phyloP scores from a whole-genome alignment of 2,329 filamentous ascomycete genomes.

The Trichophyton benhamiae region DNA sequence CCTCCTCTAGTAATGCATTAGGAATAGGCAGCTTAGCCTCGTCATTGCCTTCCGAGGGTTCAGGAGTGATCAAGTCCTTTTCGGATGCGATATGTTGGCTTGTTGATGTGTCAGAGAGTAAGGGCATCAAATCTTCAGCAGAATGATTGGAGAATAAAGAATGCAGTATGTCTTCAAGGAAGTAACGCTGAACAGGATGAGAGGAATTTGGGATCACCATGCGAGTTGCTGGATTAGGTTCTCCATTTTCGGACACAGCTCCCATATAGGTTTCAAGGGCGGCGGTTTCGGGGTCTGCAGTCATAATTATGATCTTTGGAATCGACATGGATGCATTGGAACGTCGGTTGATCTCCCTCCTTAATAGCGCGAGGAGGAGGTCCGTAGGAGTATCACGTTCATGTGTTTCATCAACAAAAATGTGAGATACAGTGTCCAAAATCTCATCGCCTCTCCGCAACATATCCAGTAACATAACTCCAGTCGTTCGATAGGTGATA shows the following conservation, averaged over 20 bases:
- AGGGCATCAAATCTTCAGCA: slow-evolving; percentile 13
- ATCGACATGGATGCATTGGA: slow-evolving; percentile 20
- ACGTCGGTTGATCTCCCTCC: slow-evolving; percentile 30
- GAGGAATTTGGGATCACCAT: slow-evolving; percentile 35
- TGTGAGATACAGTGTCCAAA: slow-evolving; percentile 34
- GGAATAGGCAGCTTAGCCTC: background rate
- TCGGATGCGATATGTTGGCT: slow-evolving; percentile 16
- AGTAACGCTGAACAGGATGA: slow-evolving; percentile 33
- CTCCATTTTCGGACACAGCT: slow-evolving; percentile 20
- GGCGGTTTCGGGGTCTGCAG: slow-evolving; percentile 36
- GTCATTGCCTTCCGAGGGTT: background rate
- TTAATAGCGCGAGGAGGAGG: slow-evolving; percentile 36
- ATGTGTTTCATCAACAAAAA: slow-evolving; percentile 43
- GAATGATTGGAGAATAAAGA: slow-evolving; percentile 19
- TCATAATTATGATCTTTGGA: slow-evolving; percentile 40
- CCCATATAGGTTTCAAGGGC: slow-evolving; percentile 37
- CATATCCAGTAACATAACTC: slow-evolving; percentile 37
- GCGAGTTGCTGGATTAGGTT: slow-evolving; percentile 26
- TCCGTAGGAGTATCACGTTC: slow-evolving; percentile 37
- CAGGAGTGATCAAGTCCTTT: background rate
- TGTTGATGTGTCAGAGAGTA: slow-evolving; percentile 18
- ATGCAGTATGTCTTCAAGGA: slow-evolving; percentile 30
- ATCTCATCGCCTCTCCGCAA: slow-evolving; percentile 28
- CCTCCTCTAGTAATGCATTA: background rate
- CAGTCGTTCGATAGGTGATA: slow-evolving; percentile 41